Base-by-base conservation (phyloP, 768 basidiomycete genomes). In the Trametes punicea region DNA sequence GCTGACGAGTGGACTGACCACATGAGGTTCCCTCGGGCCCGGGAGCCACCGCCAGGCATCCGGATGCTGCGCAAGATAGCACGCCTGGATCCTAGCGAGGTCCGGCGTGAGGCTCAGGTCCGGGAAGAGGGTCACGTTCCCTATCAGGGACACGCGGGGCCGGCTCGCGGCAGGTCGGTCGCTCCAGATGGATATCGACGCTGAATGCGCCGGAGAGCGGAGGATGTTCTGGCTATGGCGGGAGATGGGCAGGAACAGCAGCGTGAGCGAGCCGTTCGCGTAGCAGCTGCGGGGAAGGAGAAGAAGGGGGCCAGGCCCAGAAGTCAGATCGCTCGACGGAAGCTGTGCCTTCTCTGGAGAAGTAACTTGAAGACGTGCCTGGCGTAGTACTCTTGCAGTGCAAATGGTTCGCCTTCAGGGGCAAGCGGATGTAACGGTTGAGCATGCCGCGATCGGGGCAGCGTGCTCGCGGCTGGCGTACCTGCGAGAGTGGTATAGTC, bases 381-480 rank as follows among this genome's bases (percentile, higher is more conserved):
- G 40, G 79, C 79, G 59, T 80, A 81, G 62, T 81, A 82, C 65
- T 81, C 81, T 64, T 80, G 79, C 45, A 82, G 68, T 4, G 76
- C 67, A 64, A 81, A 81, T 0, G 81, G 77, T 58, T 75, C 70
- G 9, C 71, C 80, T 78, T 53, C 48, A 55, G 49, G 53, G 46
- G 30, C 34, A 26, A 27, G 38, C 41, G 58, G 65, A 16, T 11
- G 36, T 53, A 46, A 52, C 36, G 40, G 46, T 18, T 21, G 18
- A 48, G 40, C 39, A 29, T 29, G n/a, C 34, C 31, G 51, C 41
- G 34, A 50, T 39, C 45, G 18, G 10, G 18, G 42, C 26, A 23
- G 34, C 25, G n/a, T n/a, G 18, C 13, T 46, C 29, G 27, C 38
- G 27, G 42, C 59, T n/a, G 34, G n/a, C 69, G 26, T 51, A 76